A percentile compares a stretch with the other conserved stretches of the same genome.
phyloP scores from a whole-genome alignment of 2,329 filamentous ascomycete species.

The Diaporthe vaccinii region DNA sequence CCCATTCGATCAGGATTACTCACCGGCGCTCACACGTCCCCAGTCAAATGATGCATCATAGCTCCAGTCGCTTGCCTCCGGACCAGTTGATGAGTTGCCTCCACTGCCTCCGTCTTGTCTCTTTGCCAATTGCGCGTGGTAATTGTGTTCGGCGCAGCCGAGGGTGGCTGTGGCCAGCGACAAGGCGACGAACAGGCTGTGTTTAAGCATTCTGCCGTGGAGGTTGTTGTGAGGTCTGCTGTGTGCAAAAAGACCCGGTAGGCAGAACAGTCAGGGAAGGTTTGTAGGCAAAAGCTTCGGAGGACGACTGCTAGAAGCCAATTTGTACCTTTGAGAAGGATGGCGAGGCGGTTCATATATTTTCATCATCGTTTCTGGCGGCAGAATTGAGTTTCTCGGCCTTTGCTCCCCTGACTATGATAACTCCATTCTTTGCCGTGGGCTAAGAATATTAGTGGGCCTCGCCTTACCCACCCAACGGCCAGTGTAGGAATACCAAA shows the following conservation, averaged over 20 bases:
- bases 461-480: not conserved
- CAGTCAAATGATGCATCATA: constrained; percentile 56
- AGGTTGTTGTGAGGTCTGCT: not conserved
- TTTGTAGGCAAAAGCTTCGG: constrained; percentile 13
- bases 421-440: not conserved
- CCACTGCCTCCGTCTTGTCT: constrained; percentile 8
- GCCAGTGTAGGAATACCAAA: not conserved
- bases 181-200: constrained; percentile 15
- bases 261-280: constrained; percentile 12
- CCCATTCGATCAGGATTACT: not conserved
- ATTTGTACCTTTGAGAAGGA: not conserved
- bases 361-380: constrained; percentile 1
- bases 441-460: not conserved
- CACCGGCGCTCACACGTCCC: constrained; percentile 52
- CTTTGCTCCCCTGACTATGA: not conserved
- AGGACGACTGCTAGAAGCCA: not conserved
- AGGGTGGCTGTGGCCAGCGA: constrained; percentile 10
- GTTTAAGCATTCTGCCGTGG: constrained; percentile 3
- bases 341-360: constrained; percentile 1
- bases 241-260: constrained; percentile 3
- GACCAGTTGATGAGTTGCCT: constrained; percentile 10
- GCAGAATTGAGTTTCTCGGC: constrained; percentile 1
- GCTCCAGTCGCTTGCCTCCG: constrained; percentile 44
- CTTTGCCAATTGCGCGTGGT: constrained; percentile 18
- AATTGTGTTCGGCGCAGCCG: constrained; percentile 16